Conservation (phyloP, 2,329 filamentous ascomycete genomes). For the Botrytis hyacinthi region DNA sequence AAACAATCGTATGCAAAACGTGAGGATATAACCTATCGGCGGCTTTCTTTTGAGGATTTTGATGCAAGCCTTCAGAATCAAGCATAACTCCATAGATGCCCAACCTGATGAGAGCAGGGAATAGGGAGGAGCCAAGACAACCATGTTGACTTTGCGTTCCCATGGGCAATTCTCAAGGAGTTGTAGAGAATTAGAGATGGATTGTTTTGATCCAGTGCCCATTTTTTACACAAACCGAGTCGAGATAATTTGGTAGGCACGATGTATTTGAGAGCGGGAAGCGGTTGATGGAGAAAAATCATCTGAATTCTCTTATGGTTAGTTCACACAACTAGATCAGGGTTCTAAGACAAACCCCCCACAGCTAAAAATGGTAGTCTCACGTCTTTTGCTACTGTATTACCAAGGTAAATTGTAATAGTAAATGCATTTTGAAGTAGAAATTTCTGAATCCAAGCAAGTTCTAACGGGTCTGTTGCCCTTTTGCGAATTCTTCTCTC, state of each 20-base stretch:
- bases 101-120: slow-evolving; percentile 26
- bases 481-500: background rate
- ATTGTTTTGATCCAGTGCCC: slow-evolving; percentile 6
- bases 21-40: slow-evolving; percentile 31
- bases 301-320: slow-evolving; percentile 11
- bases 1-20: slow-evolving; percentile 31
- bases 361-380: background rate
- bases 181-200: background rate
- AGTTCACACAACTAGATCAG: background rate
- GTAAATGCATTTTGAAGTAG: background rate
- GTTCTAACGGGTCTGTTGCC: background rate
- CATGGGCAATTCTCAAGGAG: background rate
- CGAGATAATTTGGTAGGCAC: background rate
- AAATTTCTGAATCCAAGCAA: background rate
- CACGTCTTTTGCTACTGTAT: background rate
- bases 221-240: background rate
- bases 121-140: slow-evolving; percentile 13
- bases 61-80: slow-evolving; percentile 20
- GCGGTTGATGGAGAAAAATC: slow-evolving; percentile 16
- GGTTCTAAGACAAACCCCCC: slow-evolving; percentile 2
- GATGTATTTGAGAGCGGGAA: slow-evolving; percentile 3
- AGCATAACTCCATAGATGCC: slow-evolving; percentile 28
- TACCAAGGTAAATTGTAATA: background rate
- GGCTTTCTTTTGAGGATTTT: slow-evolving; percentile 17
- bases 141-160: slow-evolving; percentile 15